These are phyloP conservation scores for Fusarium avenaceum DNA, from an alignment of 2,329 filamentous ascomycete genomes.

Conservation along the genomic window DNA sequence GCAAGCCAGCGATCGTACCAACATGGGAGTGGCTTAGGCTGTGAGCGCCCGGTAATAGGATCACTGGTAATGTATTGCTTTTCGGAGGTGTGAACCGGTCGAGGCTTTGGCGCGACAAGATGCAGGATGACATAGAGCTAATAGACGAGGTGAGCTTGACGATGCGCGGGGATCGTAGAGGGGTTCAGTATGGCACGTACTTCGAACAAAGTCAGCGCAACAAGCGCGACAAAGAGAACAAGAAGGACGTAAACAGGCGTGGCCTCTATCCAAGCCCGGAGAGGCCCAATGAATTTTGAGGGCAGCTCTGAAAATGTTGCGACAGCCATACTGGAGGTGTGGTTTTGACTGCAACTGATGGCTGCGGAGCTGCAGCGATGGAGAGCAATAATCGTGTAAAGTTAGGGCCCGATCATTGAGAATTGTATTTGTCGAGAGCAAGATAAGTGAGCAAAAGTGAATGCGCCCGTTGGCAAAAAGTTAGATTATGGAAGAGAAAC, in stretches of 20 bases:
- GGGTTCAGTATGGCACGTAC: conserved; percentile 51
- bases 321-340: conserved; percentile 29
- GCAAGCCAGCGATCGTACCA: conserved; percentile 85
- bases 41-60: conserved; percentile 61
- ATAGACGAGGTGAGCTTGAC: conserved; percentile 23
- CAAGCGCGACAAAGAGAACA: conserved; percentile 52
- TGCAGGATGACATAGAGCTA: conserved; percentile 75
- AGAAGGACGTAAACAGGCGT: conserved; percentile 58
- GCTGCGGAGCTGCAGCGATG: conserved; percentile 24
- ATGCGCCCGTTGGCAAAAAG: conserved; percentile 18
- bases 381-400: background rate
- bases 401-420: conserved; percentile 19
- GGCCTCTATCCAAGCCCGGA: conserved; percentile 55
- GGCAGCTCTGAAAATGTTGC: conserved; percentile 51
- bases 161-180: conserved; percentile 9
- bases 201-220: conserved; percentile 54
- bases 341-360: conserved; percentile 19
- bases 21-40: conserved; percentile 75
- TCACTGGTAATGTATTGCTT: conserved; percentile 86
- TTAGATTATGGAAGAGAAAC: conserved; percentile 4
- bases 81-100: conserved; percentile 79
- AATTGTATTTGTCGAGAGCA: background rate
- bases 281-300: conserved; percentile 52
- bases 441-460: background rate
- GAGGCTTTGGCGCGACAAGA: conserved; percentile 84